Evolutionary conservation across 352 stramenopile genomes (phyloP).

Genomic region (Phytopythium kandeliae): DNA sequence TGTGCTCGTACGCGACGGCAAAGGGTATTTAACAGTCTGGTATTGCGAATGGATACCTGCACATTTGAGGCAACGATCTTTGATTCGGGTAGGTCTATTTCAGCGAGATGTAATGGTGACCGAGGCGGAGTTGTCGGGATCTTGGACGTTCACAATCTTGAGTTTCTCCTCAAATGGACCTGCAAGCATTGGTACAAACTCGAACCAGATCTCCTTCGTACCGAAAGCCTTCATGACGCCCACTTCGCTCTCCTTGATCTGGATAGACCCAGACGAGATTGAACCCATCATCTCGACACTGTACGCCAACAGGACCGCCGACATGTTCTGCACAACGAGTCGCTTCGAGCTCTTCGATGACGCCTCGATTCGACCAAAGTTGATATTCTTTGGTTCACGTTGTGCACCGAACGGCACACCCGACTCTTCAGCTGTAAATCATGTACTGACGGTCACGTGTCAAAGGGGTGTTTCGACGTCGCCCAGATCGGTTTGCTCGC

Average conservation of each 20-base stretch:
- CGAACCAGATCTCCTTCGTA: constrained; percentile 87
- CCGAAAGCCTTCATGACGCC: constrained; percentile 87
- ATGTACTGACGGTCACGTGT: constrained; percentile 67
- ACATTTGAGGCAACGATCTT: too few relatives aligned
- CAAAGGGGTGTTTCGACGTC: constrained; percentile 75
- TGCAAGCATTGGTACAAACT: constrained; percentile 82
- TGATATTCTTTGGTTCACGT: constrained; percentile 92
- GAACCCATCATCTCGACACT: constrained; percentile 86
- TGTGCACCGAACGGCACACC: constrained; percentile 83
- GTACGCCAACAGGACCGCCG: constrained; percentile 77
- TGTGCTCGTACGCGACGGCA: too few relatives aligned
- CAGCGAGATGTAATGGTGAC: constrained; percentile 90
- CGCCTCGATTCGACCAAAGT: constrained; percentile 83
- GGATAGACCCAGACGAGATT: constrained; percentile 86
- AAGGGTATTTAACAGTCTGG: too few relatives aligned
- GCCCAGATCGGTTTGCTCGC: constrained; percentile 56
- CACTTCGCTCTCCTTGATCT: constrained; percentile 85
- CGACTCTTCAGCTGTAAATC: constrained; percentile 81
- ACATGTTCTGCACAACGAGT: constrained; percentile 85
- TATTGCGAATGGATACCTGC: too few relatives aligned
- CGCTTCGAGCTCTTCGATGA: constrained; percentile 85
- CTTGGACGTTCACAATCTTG: constrained; percentile 88
- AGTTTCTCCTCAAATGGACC: constrained; percentile 87
- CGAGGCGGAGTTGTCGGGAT: constrained; percentile 80
- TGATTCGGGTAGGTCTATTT: too few relatives aligned